Percentiles rank a stretch among this genome's conserved stretches.
Conservation (phyloP, 2,329 filamentous ascomycete genomes). For the Pseudocercospora macadamiae region DNA sequence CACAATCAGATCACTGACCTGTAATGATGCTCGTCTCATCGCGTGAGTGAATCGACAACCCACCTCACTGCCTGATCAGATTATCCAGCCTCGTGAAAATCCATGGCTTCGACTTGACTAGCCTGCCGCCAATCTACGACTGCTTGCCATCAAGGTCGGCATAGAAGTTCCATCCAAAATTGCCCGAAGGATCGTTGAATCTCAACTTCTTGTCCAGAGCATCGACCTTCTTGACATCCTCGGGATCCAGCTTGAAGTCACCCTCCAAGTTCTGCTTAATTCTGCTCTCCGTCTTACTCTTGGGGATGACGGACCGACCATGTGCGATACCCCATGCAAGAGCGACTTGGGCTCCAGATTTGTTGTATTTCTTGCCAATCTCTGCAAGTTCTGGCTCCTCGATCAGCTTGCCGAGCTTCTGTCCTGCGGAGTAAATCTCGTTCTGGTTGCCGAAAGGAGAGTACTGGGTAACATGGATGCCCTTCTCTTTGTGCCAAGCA, state of each 20-base stretch:
- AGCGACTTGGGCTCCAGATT: conserved; percentile 55
- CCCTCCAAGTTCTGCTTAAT: conserved; percentile 42
- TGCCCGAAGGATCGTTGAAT: conserved; percentile 62
- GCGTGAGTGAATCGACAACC: neutral
- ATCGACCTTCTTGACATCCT: conserved; percentile 61
- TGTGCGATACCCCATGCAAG: conserved; percentile 59
- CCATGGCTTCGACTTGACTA: neutral
- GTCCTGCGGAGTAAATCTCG: conserved; percentile 49
- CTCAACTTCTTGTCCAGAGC: conserved; percentile 62
- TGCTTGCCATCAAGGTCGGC: conserved; percentile 61
- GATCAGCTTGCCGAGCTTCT: conserved; percentile 53
- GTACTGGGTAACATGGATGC: conserved; percentile 59
- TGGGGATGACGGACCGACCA: conserved; percentile 57
- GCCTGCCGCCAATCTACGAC: conserved; percentile 10
- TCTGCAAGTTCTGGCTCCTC: conserved; percentile 54
- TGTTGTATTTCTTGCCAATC: conserved; percentile 57
- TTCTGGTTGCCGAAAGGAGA: conserved; percentile 60
- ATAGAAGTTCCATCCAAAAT: conserved; percentile 63
- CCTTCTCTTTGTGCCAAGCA: conserved; percentile 53
- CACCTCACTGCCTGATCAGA: neutral
- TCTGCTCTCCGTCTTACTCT: conserved; percentile 49
- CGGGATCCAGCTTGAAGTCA: conserved; percentile 61
- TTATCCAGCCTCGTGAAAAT: neutral
- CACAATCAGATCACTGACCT: too few relatives aligned
- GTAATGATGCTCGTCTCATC: too few relatives aligned